Base-by-base conservation (phyloP, 2,329 filamentous ascomycete genomes). In the Mycocentrospora acerina region DNA sequence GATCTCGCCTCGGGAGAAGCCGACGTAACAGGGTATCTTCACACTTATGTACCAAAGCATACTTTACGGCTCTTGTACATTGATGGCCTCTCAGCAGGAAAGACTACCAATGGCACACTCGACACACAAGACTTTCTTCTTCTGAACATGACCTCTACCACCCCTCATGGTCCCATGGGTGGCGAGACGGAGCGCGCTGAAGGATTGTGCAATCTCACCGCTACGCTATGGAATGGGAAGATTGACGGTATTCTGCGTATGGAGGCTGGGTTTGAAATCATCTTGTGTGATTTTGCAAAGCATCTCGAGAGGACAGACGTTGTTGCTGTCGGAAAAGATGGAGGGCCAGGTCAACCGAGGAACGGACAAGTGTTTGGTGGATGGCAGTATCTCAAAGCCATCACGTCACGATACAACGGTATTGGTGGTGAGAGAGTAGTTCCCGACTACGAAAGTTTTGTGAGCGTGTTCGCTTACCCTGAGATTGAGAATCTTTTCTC, bases 181-280 rank as follows among this genome's bases (percentile, higher is more conserved):
- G 83, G 45, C 12, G 56, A 88, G 36, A 50, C 44, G 4, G 59
- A 64, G 2, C 78, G 83, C 6, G 83, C 82, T 0, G 32, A 51
- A 1, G 70, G 71, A 1, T 63, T 86, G 2, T 88, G 85, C 59
- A 62, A 72, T 0, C 51, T 84, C 8, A 72, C 77, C 0, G 8
- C 62, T 29, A 42, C 62, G 53, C 37, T 79, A 60, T 82, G 78
- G 78, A 8, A 71, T 10, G 60, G 59, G 19, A 66, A 67, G 11
- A 68, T 86, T n/a, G 79, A 86, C 51, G 82, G 81, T 0, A 70
- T 86, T 15, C 63, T 88, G 2, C 76, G 84, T 9, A 83, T 83
- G 75, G 85, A 88, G 55, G 75, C 76, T 13, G 85, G 85, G 0
- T 87, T 87, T 48, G 85, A 88, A 61, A 72, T 86, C 36, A 83